These are phyloP conservation scores for Amauroascus niger DNA, from an alignment of 2,329 filamentous ascomycete genomes.

Conservation along the genomic window DNA sequence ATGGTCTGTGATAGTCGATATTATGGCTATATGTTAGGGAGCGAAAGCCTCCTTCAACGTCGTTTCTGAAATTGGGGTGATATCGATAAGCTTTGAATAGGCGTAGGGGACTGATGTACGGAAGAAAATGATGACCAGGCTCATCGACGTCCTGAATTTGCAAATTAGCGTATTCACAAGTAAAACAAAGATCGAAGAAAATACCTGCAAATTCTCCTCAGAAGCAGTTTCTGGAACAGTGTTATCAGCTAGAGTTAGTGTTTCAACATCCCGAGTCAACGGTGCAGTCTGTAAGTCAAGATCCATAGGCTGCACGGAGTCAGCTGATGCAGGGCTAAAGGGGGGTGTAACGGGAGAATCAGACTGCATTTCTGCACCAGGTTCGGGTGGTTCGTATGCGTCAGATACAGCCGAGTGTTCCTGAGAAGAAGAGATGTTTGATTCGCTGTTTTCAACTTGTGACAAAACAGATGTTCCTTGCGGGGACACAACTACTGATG, in stretches of 20 bases:
- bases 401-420: slow-evolving; percentile 38
- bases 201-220: slow-evolving; percentile 21
- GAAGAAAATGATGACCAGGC: slow-evolving; percentile 38
- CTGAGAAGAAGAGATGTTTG: slow-evolving; percentile 18
- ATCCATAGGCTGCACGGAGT: slow-evolving; percentile 23
- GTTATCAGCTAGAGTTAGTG: slow-evolving; percentile 28
- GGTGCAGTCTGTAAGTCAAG: slow-evolving; percentile 20
- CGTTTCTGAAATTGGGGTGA: slow-evolving; percentile 63
- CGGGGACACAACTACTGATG: background rate
- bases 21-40: slow-evolving; percentile 90
- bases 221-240: slow-evolving; percentile 20
- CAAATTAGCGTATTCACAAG: slow-evolving; percentile 20
- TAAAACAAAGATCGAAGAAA: slow-evolving; percentile 12
- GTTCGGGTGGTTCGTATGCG: slow-evolving; percentile 48
- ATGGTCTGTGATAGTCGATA: slow-evolving; percentile 62
- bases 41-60: slow-evolving; percentile 65
- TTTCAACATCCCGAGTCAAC: slow-evolving; percentile 21
- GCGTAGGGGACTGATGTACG: slow-evolving; percentile 75
- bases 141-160: slow-evolving; percentile 15
- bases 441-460: slow-evolving; percentile 9
- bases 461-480: background rate
- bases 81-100: slow-evolving; percentile 84
- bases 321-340: slow-evolving; percentile 35
- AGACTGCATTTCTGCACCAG: slow-evolving; percentile 24
- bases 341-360: slow-evolving; percentile 32